These are phyloP conservation scores for Trichoderma harzianum DNA, from an alignment of 2,329 filamentous ascomycete species.

Conservation along the genomic window DNA sequence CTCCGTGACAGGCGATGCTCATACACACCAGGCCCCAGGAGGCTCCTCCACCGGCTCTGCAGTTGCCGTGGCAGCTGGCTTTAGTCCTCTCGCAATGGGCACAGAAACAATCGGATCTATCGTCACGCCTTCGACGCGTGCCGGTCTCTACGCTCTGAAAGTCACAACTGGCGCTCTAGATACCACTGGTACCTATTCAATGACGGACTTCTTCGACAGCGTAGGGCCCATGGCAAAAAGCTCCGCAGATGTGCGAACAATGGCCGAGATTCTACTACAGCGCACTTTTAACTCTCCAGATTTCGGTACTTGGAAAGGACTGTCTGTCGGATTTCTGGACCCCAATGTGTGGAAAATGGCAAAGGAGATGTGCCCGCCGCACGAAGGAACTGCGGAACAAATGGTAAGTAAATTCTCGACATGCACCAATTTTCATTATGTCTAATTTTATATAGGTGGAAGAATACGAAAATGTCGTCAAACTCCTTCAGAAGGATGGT, in stretches of 20 bases:
- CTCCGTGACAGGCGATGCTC: background rate
- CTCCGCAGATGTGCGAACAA: slow-evolving; percentile 18
- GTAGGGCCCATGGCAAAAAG: slow-evolving; percentile 28
- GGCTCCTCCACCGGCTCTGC: slow-evolving; percentile 35
- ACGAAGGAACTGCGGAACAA: slow-evolving; percentile 18
- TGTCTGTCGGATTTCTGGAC: slow-evolving; percentile 18
- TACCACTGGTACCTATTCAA: slow-evolving; percentile 20
- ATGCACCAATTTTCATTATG: accelerated
- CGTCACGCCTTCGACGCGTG: slow-evolving; percentile 23
- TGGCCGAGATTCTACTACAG: slow-evolving; percentile 14
- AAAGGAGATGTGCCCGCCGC: slow-evolving; percentile 17
- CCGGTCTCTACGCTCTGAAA: slow-evolving; percentile 30
- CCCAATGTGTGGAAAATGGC: slow-evolving; percentile 18
- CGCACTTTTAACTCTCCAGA: background rate
- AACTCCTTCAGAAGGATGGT: background rate
- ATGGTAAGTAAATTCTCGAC: slow-evolving; percentile 5
- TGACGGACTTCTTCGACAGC: slow-evolving; percentile 27
- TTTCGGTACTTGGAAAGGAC: slow-evolving; percentile 15
- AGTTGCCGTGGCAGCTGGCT: slow-evolving; percentile 32
- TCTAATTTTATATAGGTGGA: background rate
- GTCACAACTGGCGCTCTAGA: slow-evolving; percentile 21
- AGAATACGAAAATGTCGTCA: background rate
- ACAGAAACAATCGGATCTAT: slow-evolving; percentile 34
- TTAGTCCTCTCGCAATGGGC: slow-evolving; percentile 31
- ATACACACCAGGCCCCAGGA: slow-evolving; percentile 26